phyloP scores from a whole-genome alignment of 2,329 filamentous ascomycete genomes.

The Volutella citrinella region DNA sequence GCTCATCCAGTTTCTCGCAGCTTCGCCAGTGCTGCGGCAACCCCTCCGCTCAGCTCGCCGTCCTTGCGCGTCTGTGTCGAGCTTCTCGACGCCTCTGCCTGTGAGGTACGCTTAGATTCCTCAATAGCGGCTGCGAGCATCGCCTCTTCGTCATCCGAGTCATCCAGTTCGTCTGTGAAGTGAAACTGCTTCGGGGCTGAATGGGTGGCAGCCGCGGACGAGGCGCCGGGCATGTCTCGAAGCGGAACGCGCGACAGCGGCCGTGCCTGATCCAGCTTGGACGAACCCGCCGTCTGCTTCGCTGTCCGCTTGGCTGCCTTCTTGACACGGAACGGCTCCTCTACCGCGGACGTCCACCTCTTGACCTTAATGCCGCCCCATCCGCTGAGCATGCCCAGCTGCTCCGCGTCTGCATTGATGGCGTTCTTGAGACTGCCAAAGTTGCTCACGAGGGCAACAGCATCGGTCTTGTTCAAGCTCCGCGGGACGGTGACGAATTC shows the following conservation, averaged over 20 bases:
- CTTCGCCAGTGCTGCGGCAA: constrained; percentile 60
- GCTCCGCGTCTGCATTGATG: constrained; percentile 82
- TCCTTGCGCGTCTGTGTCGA: constrained; percentile 16
- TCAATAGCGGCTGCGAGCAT: constrained; percentile 47
- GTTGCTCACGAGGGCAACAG: constrained; percentile 82
- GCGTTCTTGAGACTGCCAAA: constrained; percentile 88
- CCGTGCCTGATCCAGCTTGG: constrained; percentile 36
- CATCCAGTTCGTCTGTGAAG: constrained; percentile 40
- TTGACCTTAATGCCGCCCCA: constrained; percentile 97
- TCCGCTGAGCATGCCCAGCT: constrained; percentile 78
- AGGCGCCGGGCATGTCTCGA: constrained; percentile 35
- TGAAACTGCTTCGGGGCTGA: constrained; percentile 32
- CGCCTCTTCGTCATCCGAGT: constrained; percentile 48
- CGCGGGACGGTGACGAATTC: constrained; percentile 91
- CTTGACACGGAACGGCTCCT: constrained; percentile 78
- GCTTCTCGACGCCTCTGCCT: constrained; percentile 22
- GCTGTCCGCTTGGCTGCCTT: constrained; percentile 57
- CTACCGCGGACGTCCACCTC: constrained; percentile 76
- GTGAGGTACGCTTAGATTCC: constrained; percentile 41
- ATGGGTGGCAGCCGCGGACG: constrained; percentile 11
- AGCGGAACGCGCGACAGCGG: constrained; percentile 39
- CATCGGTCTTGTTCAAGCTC: constrained; percentile 92
- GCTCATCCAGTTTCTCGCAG: constrained; percentile 42
- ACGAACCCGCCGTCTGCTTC: constrained; percentile 23
- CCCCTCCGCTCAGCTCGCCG: constrained; percentile 50